Conservation (phyloP, 1,284 basidiomycete species). For the Fomitopsis pinicola region DNA sequence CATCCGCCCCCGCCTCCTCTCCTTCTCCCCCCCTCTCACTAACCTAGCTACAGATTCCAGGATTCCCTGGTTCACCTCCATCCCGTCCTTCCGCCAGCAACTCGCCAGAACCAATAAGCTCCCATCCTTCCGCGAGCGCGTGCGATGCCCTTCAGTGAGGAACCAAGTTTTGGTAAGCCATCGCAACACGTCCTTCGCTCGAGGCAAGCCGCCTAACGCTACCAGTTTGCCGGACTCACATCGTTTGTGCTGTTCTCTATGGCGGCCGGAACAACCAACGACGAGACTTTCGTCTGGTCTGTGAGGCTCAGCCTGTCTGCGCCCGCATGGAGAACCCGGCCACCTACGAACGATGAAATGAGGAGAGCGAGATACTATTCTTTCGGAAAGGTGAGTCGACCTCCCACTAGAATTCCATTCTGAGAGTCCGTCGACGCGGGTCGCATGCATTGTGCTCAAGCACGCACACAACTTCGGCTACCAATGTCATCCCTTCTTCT, state of each 20-base stretch:
- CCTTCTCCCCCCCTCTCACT: background rate
- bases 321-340: constrained; percentile 6
- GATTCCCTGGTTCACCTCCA: constrained; percentile 4
- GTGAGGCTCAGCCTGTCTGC: constrained; percentile 15
- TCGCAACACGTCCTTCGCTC: background rate
- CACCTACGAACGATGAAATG: constrained; percentile 34
- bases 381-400: constrained; percentile 1
- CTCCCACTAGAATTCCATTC: background rate
- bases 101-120: constrained; percentile 2
- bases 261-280: constrained; percentile 32
- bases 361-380: constrained; percentile 7
- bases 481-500: too few species aligned
- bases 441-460: background rate
- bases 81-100: constrained; percentile 7
- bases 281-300: constrained; percentile 33
- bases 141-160: constrained; percentile 28
- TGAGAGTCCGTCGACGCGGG: too few species aligned
- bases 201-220: constrained; percentile 20
- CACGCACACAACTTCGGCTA: constrained; percentile 31
- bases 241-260: constrained; percentile 28
- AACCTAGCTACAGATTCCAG: background rate
- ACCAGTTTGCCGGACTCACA: constrained; percentile 18
- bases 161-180: constrained; percentile 37
- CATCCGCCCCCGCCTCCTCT: background rate
- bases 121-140: constrained; percentile 25